Percentiles rank a stretch among this genome's conserved stretches.
phyloP scores from a whole-genome alignment of 2,329 filamentous ascomycete species.

The Endoconidiophora laricicola region DNA sequence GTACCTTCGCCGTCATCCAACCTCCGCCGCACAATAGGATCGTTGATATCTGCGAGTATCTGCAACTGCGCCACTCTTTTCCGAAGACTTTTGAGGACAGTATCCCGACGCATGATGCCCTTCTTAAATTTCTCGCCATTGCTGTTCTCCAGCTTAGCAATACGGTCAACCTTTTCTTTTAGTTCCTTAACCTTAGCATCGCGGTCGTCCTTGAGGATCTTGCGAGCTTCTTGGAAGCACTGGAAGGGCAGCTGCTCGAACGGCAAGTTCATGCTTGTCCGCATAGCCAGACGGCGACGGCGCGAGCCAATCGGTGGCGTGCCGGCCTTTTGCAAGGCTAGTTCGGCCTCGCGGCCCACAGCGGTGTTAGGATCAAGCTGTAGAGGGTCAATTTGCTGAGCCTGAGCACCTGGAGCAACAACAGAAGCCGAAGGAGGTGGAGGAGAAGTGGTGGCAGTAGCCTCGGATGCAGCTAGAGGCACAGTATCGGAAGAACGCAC shows the following conservation, averaged over 20 bases:
- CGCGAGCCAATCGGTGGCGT: constrained; percentile 66
- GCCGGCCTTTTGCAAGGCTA: constrained; percentile 48
- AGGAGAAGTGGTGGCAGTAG: neutral
- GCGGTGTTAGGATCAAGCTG: constrained; percentile 53
- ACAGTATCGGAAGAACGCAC: constrained; percentile 19
- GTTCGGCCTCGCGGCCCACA: constrained; percentile 45
- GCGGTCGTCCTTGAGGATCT: constrained; percentile 64
- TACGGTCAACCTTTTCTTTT: constrained; percentile 45
- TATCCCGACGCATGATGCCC: constrained; percentile 48
- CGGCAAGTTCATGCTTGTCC: constrained; percentile 44
- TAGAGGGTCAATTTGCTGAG: constrained; percentile 20
- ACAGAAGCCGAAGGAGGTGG: constrained; percentile 7
- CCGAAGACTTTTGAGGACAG: constrained; percentile 51
- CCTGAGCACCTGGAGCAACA: constrained; percentile 12
- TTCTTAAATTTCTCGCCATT: constrained; percentile 40
- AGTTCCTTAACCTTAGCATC: constrained; percentile 66
- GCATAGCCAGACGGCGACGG: constrained; percentile 60
- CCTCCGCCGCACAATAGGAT: constrained; percentile 78
- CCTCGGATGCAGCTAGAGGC: constrained; percentile 14
- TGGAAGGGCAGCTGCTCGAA: constrained; percentile 94
- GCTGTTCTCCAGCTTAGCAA: constrained; percentile 47
- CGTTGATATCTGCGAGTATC: constrained; percentile 85
- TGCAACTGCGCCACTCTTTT: constrained; percentile 62
- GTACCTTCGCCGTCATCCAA: constrained; percentile 84
- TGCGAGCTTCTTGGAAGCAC: constrained; percentile 91